Conservation (phyloP, 1,284 basidiomycete genomes). For the Apiotrichum veenhuisii region DNA sequence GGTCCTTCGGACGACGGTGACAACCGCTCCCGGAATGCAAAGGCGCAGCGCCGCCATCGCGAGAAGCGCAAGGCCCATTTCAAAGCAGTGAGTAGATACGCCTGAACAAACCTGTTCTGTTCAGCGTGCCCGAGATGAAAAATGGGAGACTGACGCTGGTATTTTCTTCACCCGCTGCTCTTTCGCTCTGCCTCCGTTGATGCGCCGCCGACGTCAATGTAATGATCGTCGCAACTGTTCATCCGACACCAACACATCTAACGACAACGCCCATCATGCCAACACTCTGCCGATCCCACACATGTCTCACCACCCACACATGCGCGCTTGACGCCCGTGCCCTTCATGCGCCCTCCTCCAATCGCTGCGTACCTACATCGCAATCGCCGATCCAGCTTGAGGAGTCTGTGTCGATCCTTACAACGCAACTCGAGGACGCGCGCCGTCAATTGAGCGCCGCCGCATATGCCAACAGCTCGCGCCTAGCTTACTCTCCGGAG, state of each 20-base stretch:
- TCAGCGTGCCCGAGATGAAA: neutral
- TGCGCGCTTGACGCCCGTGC: neutral
- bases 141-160: neutral
- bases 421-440: slow-evolving; percentile 41
- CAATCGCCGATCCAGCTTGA: slow-evolving; percentile 30
- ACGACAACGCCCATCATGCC: neutral
- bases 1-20: slow-evolving; percentile 35
- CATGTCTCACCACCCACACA: neutral
- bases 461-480: slow-evolving; percentile 21
- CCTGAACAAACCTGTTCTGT: neutral
- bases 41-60: slow-evolving; percentile 82
- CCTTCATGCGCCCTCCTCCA: neutral
- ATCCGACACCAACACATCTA: neutral
- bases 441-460: slow-evolving; percentile 38
- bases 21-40: slow-evolving; percentile 63
- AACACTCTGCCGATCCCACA: neutral
- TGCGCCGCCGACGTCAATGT: slow-evolving; percentile 4
- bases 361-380: neutral
- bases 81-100: slow-evolving; percentile 62
- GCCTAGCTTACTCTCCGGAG: slow-evolving; percentile 26
- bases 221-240: neutral
- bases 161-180: neutral
- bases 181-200: neutral
- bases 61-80: slow-evolving; percentile 91
- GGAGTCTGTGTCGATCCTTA: slow-evolving; percentile 37